Percentiles rank a stretch among this genome's conserved stretches.
Conservation (phyloP, 345 rosid genomes). For the Ceriops decandra region DNA sequence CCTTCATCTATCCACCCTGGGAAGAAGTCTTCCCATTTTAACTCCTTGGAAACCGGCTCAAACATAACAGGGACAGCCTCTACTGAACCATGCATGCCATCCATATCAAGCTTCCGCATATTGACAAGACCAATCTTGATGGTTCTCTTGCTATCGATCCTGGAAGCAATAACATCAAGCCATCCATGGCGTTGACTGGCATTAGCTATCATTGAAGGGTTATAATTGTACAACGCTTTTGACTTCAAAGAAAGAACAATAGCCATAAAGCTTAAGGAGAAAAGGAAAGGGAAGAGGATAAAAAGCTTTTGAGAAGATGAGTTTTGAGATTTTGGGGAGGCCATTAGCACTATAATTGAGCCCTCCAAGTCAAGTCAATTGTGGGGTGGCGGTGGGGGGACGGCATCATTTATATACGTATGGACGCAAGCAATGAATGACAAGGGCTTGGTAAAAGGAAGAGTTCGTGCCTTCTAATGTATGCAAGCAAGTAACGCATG, state of each 20-base stretch:
- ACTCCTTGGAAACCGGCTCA: conserved; percentile 25
- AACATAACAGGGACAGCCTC: conserved; percentile 40
- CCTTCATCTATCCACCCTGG: conserved; percentile 72
- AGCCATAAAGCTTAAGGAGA: conserved; percentile 37
- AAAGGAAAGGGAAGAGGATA: conserved; percentile 33
- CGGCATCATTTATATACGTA: no score
- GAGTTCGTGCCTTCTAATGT: no score
- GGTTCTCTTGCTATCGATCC: conserved; percentile 24
- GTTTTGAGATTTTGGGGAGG: conserved; percentile 20
- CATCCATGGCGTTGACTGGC: conserved; percentile 28
- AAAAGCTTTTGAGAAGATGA: conserved; percentile 31
- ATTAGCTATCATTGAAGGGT: conserved; percentile 4
- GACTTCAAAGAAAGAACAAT: conserved; percentile 34
- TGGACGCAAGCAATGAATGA: no score
- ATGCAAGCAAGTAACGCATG: no score
- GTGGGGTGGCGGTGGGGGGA: no score
- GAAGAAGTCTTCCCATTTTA: conserved; percentile 57
- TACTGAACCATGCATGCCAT: conserved; percentile 5
- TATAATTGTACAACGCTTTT: not conserved
- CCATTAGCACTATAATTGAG: conserved; percentile 42
- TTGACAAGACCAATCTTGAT: conserved; percentile 66
- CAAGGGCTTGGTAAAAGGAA: no score
- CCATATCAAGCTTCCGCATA: conserved; percentile 19
- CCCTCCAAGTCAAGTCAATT: not conserved
- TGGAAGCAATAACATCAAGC: conserved; percentile 34